Evolutionary conservation across 805 yeast genomes (phyloP).

Genomic region (Lachancea sp.): DNA sequence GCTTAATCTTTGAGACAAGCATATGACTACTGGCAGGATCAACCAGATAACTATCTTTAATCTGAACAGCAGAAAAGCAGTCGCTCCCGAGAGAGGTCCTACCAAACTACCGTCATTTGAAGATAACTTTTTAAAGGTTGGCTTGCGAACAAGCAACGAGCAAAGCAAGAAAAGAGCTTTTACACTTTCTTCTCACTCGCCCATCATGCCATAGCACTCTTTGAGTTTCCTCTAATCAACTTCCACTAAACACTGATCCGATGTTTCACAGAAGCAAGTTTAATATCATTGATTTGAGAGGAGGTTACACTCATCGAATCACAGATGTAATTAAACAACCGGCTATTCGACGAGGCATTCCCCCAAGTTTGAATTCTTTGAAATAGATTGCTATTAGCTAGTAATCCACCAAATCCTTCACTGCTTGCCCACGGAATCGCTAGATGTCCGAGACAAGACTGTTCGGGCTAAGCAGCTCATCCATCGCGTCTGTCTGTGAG

Average conservation of each 20-base stretch:
- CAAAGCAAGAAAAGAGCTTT: conserved; percentile 11
- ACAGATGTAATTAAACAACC: conserved; percentile 16
- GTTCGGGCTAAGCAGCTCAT: conserved; percentile 25
- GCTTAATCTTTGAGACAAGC: conserved; percentile 49
- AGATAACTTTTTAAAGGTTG: conserved; percentile 16
- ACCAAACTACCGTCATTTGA: conserved; percentile 8
- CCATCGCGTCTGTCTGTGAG: conserved; percentile 1
- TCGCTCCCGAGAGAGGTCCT: conserved; percentile 6
- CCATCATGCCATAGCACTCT: conserved; percentile 28
- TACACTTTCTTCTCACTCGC: conserved; percentile 15
- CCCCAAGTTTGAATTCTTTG: conserved; percentile 26
- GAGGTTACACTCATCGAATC: conserved; percentile 29
- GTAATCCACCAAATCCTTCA: conserved; percentile 33
- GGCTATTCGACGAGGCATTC: conserved; percentile 24
- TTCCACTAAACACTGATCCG: conserved; percentile 29
- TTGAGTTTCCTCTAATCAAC: conserved; percentile 25
- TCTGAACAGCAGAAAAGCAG: conserved; percentile 6
- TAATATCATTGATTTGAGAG: conserved; percentile 29
- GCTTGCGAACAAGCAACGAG: conserved; percentile 9
- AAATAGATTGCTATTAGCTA: conserved; percentile 27
- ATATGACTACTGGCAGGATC: conserved; percentile 49
- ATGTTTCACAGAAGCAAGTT: conserved; percentile 24
- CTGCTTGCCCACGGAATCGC: conserved; percentile 31
- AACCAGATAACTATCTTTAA: conserved; percentile 37
- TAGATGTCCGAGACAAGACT: conserved; percentile 31